phyloP scores from a whole-genome alignment of 805 yeast genomes.

The Yarrowia sp. region DNA sequence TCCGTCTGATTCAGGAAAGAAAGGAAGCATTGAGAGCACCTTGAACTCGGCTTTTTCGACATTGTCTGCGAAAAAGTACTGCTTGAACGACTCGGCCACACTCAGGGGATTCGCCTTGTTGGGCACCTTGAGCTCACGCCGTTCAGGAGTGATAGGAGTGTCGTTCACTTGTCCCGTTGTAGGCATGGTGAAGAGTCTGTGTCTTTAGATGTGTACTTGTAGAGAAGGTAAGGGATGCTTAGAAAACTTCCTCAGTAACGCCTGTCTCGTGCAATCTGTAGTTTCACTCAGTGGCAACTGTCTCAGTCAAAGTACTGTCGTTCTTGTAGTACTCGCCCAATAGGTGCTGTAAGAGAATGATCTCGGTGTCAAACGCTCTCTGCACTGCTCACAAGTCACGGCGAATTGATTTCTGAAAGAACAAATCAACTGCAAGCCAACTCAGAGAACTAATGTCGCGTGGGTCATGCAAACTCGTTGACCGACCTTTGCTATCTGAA shows the following conservation, averaged over 20 bases:
- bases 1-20: constrained; percentile 20
- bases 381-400: no score
- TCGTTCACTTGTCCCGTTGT: constrained; percentile 12
- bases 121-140: constrained; percentile 23
- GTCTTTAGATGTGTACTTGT: no score
- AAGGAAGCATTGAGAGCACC: constrained; percentile 61
- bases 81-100: constrained; percentile 47
- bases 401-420: no score
- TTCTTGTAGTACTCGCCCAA: no score
- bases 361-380: no score
- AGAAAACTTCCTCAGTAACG: no score
- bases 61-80: constrained; percentile 49
- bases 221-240: no score
- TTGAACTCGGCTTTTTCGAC: constrained; percentile 50
- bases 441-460: not conserved
- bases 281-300: no score
- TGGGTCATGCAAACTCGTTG: constrained; percentile 2
- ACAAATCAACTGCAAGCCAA: no score
- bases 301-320: no score
- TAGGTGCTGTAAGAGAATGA: no score
- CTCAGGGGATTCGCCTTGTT: constrained; percentile 34
- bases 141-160: constrained; percentile 24
- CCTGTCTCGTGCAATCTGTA: no score
- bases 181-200: not conserved
- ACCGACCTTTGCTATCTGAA: constrained; percentile 18